A percentile compares a stretch with the other conserved stretches of the same genome.
These are phyloP conservation scores for Pyrus communis DNA, from an alignment of 306 rosid species.

Conservation along the genomic window DNA sequence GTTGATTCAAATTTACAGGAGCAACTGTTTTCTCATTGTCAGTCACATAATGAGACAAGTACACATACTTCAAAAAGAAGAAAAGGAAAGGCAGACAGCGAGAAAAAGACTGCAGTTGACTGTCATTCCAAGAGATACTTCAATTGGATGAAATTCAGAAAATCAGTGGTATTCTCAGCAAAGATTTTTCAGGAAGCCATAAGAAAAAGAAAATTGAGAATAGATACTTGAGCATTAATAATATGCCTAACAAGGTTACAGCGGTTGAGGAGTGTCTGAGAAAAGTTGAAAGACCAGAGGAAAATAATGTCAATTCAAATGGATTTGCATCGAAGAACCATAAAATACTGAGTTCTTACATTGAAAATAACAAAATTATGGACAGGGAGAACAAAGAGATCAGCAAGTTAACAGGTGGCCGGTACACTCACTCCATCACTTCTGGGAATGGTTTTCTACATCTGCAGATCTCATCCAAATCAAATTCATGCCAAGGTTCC, in stretches of 20 bases:
- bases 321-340: conserved; percentile 21
- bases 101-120: conserved; percentile 36
- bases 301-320: conserved; percentile 6
- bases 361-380: conserved; percentile 20
- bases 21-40: conserved; percentile 21
- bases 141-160: conserved; percentile 28
- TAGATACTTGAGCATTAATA: conserved; percentile 22
- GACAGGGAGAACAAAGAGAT: conserved; percentile 18
- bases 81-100: conserved; percentile 32
- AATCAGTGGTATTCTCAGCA: conserved; percentile 19
- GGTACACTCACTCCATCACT: conserved; percentile 24
- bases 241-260: conserved; percentile 19
- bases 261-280: conserved; percentile 20
- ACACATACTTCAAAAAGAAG: conserved; percentile 38
- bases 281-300: conserved; percentile 13
- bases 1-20: conserved; percentile 28
- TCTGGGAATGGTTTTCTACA: conserved; percentile 18
- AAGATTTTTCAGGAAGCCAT: conserved; percentile 17
- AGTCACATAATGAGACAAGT: conserved; percentile 21
- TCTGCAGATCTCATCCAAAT: conserved; percentile 20
- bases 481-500: conserved; percentile 12
- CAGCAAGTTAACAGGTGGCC: conserved; percentile 13
- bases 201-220: conserved; percentile 43
- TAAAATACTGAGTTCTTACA: conserved; percentile 21
- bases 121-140: conserved; percentile 43